These are phyloP conservation scores for Penicillium sp. DNA, from an alignment of 2,329 filamentous ascomycete species.

Conservation along the genomic window DNA sequence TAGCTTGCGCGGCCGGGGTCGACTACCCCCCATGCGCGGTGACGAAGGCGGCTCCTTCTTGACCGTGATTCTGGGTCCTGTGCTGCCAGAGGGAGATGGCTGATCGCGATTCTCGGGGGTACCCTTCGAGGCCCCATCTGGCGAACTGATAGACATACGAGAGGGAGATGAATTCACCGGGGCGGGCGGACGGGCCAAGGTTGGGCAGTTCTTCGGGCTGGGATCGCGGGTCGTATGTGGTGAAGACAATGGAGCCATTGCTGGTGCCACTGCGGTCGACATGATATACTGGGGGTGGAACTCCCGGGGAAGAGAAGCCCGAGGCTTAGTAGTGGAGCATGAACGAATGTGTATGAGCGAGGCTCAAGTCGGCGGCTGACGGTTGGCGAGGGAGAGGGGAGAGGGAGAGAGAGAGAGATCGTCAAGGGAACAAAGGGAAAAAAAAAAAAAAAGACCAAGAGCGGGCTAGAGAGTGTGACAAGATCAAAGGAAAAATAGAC, in stretches of 20 bases:
- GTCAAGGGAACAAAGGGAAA: neutral
- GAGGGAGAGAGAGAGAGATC: neutral
- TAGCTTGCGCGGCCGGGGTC: conserved; percentile 46
- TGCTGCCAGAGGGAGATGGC: conserved; percentile 47
- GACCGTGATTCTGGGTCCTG: conserved; percentile 78
- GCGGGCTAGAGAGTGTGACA: conserved; percentile 13
- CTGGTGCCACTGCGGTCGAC: conserved; percentile 51
- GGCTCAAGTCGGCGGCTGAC: neutral
- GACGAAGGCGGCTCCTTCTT: conserved; percentile 91
- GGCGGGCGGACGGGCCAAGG: conserved; percentile 37
- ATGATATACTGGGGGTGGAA: conserved; percentile 28
- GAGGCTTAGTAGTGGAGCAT: conserved; percentile 8
- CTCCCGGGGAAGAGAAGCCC: neutral
- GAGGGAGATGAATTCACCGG: conserved; percentile 37
- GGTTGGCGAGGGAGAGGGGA: no score
- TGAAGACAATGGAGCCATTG: conserved; percentile 44
- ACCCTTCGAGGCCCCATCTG: conserved; percentile 35
- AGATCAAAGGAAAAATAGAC: conserved; percentile 12
- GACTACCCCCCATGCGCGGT: conserved; percentile 61
- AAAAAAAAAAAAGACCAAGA: conserved; percentile 1
- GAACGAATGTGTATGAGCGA: conserved; percentile 2
- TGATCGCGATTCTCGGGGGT: conserved; percentile 39
- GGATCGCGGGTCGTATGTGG: conserved; percentile 44
- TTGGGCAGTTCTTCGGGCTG: conserved; percentile 46
- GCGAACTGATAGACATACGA: conserved; percentile 30